Evolutionary conservation across 1,284 basidiomycete genomes (phyloP), one percentile per base, ranked within the genome.

Genomic region (Bondarzewia mesenterica): DNA sequence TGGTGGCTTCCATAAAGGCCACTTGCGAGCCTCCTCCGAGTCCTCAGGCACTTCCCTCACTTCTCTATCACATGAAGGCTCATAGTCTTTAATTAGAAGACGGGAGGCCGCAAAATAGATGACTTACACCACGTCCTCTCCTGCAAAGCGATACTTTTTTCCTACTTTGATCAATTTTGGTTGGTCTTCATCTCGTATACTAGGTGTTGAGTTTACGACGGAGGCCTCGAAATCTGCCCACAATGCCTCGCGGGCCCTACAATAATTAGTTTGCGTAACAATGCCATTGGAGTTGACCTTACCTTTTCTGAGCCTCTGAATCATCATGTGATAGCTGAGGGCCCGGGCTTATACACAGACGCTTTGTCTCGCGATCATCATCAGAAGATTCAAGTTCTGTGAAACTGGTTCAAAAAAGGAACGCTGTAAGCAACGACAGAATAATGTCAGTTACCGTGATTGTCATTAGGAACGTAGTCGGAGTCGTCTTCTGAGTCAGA

Each of bases 1-100:
- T 29, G 63, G 52, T 20, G 68, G 63, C 18, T 63, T 60, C 73
- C 74, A 81, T 16, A 67, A 57, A 1, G 86, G 81, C 85, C 85
- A 91, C 59, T 75, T 77, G 60, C 73, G 80, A 7, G 86, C 86
- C 15, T 90, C 88, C 8, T 72, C 64, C 1, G 86, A 89, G 56
- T 79, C 75, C 56, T 79, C 82, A 10, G 74, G 66, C 1, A 90
- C 88, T 54, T 86, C 78, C 16, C 79, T 73, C 6, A 88, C 70
- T 61, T 89, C 81, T 46, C 88, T 90, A 59, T 54, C 37, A 25
- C 37, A 39, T 37, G 46, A 21, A 38, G 46, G 48, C 53, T 56
- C 54, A 44, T n/a, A n/a, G n/a, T n/a, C n/a, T n/a, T n/a, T n/a
- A n/a, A n/a, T n/a, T n/a, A n/a, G n/a, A n/a, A 40, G n/a, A 40